These are phyloP conservation scores for Emmonsiellopsis sp. DNA, from an alignment of 2,329 filamentous ascomycete genomes.

Conservation along the genomic window DNA sequence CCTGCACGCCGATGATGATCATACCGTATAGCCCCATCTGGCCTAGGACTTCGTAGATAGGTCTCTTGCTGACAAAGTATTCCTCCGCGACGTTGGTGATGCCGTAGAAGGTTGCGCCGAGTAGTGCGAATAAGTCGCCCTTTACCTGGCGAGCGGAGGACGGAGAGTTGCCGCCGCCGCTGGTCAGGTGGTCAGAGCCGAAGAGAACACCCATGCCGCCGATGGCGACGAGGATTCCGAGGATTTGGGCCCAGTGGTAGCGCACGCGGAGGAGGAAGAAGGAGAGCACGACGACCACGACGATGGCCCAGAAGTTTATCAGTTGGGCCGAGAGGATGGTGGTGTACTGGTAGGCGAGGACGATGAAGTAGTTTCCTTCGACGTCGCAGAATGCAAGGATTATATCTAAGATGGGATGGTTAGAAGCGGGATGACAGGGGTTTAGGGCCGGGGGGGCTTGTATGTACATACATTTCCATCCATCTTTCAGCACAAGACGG, in stretches of 20 bases:
- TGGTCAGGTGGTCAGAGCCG: slow-evolving; percentile 74
- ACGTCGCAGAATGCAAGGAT: slow-evolving; percentile 91
- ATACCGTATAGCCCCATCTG: slow-evolving; percentile 84
- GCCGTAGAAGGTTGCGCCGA: slow-evolving; percentile 86
- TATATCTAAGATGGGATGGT: slow-evolving; percentile 45
- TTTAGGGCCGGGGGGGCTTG: neutral
- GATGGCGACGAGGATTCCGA: slow-evolving; percentile 82
- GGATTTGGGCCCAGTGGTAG: slow-evolving; percentile 77
- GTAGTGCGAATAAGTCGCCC: slow-evolving; percentile 83
- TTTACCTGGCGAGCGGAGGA: slow-evolving; percentile 62
- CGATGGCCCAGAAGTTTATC: slow-evolving; percentile 98
- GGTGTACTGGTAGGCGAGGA: slow-evolving; percentile 86
- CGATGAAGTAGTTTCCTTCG: slow-evolving; percentile 95
- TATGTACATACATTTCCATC: slow-evolving; percentile 63
- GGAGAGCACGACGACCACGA: slow-evolving; percentile 78
- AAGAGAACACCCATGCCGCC: slow-evolving; percentile 84
- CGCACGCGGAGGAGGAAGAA: slow-evolving; percentile 76
- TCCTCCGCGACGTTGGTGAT: slow-evolving; percentile 87
- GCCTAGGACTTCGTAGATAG: slow-evolving; percentile 86
- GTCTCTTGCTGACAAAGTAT: slow-evolving; percentile 78
- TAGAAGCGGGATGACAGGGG: neutral
- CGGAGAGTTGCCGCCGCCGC: slow-evolving; percentile 48
- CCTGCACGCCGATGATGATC: slow-evolving; percentile 84
- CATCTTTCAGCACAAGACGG: slow-evolving; percentile 56
- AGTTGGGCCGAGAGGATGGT: slow-evolving; percentile 88